Conservation (phyloP, 2,329 filamentous ascomycete species). For the Sclerotinia nivalis region DNA sequence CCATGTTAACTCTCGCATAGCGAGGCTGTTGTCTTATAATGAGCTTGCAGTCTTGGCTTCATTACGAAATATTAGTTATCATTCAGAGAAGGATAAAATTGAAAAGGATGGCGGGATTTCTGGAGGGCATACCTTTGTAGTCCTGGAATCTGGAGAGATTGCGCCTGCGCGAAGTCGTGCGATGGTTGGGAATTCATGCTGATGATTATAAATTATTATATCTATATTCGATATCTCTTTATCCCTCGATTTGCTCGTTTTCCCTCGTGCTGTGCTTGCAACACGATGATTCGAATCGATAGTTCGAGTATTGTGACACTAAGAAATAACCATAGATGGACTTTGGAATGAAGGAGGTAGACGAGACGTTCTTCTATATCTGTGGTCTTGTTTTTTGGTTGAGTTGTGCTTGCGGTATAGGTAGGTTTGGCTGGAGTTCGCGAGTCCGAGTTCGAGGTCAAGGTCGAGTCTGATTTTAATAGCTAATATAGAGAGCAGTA, state of each 20-base stretch:
- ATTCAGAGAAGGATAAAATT: slow-evolving; percentile 26
- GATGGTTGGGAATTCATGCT: slow-evolving; percentile 30
- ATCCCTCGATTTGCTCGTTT: not conserved
- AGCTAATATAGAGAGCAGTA: not conserved
- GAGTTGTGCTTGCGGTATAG: not conserved
- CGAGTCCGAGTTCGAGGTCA: not conserved
- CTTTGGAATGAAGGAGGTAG: not conserved
- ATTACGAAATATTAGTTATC: slow-evolving; percentile 32
- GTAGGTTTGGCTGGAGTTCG: not conserved
- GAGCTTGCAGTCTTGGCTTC: slow-evolving; percentile 58
- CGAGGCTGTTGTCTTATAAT: slow-evolving; percentile 66
- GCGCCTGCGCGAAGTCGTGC: slow-evolving; percentile 37
- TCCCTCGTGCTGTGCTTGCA: not conserved
- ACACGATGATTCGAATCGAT: slow-evolving; percentile 4
- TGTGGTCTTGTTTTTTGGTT: not conserved
- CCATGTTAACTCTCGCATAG: slow-evolving; percentile 66
- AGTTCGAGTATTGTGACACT: slow-evolving; percentile 8
- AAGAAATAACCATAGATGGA: not conserved
- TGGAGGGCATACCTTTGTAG: slow-evolving; percentile 32
- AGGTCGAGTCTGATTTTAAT: not conserved
- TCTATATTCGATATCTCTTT: slow-evolving; percentile 19
- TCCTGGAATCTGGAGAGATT: slow-evolving; percentile 31
- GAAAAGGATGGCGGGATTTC: not conserved
- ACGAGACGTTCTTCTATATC: not conserved
- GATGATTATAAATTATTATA: slow-evolving; percentile 15